Base-by-base conservation (phyloP, 2,329 filamentous ascomycete species). In the Neocatenulostroma microsporum region DNA sequence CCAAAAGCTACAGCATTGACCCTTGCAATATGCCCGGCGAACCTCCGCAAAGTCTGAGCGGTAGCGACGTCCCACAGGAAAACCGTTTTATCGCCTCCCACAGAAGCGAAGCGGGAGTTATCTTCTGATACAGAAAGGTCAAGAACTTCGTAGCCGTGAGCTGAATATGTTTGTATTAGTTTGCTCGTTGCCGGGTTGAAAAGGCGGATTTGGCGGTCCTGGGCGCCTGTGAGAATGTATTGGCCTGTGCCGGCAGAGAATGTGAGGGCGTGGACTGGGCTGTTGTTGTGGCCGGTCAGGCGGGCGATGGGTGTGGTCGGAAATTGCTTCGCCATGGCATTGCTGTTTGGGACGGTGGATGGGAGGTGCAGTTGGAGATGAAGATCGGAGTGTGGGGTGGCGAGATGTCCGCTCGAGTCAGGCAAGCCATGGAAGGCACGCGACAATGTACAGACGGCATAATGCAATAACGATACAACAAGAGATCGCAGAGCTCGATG, bases 41-140 rank as follows among this genome's bases (percentile, higher is more conserved):
- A 91, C 19, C 91, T 74, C 15, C 84, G 74, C 18, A 83, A 66
- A 4, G 89, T 94, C 49, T 76, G 72, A 13, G 83, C 86, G 3
- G 80, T 82, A 30, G 81, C 72, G 0, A 96, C 91, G 62, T 98
- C 91, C 91, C 91, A 96, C 4, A 95, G 71, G 57, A 95, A 95
- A 0, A 94, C 86, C 43, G 76, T 73, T 50, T 89, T 84, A 65
- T 98, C 91, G 41, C 91, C 91, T 48, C 91, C 91, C 1, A 78
- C 76, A n/a, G 81, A 88, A 8, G 80, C 81, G 60, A 98, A 95
- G 28, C 78, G 78, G 47, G 85, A 75, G 62, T 98, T 98, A 64
- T 86, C 81, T 17, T 67, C 56, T 13, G 68, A 60, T 33, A 95
- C 82, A 35, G 75, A 70, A 25, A 98, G 71, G 48, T 84, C 83